Conservation (phyloP, 805 yeast species). For the Lipomyces sp. region DNA sequence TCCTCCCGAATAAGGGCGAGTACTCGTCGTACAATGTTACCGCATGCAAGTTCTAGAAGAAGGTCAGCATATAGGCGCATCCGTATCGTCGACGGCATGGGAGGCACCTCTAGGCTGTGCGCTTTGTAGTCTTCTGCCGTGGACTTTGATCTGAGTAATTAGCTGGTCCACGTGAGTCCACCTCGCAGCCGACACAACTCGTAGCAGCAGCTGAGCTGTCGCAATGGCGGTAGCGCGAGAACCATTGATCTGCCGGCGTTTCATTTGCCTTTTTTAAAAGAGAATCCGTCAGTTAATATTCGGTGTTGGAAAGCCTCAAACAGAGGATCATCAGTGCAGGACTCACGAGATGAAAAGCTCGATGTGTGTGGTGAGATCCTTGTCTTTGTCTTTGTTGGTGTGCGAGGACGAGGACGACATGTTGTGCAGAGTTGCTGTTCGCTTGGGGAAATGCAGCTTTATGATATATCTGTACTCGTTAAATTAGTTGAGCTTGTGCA, state of each 20-base stretch:
- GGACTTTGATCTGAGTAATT: conserved; percentile 63
- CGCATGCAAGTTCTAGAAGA: conserved; percentile 65
- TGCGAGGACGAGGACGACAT: conserved; percentile 21
- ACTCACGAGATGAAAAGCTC: conserved; percentile 45
- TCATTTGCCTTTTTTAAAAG: conserved; percentile 43
- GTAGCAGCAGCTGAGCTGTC: conserved; percentile 79
- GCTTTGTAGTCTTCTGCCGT: conserved; percentile 62
- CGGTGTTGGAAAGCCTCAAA: background rate
- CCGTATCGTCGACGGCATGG: background rate
- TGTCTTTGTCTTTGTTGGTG: conserved; percentile 23
- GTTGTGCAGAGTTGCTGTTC: too few relatives aligned
- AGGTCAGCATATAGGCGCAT: background rate
- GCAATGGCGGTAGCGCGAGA: conserved; percentile 80
- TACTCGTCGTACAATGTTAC: conserved; percentile 87
- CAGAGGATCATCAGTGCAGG: background rate
- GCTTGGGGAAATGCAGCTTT: too few relatives aligned
- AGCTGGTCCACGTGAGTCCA: conserved; percentile 79
- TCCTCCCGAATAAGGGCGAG: conserved; percentile 86
- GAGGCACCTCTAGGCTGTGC: conserved; percentile 68
- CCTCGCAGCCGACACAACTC: conserved; percentile 83
- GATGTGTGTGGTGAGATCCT: conserved; percentile 43
- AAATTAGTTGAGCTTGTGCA: too few relatives aligned
- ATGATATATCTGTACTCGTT: background rate
- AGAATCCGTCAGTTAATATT: background rate
- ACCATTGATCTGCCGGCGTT: conserved; percentile 79